Conservation (phyloP, 495 filamentous ascomycete genomes). For the Trichoderma gamsii region DNA sequence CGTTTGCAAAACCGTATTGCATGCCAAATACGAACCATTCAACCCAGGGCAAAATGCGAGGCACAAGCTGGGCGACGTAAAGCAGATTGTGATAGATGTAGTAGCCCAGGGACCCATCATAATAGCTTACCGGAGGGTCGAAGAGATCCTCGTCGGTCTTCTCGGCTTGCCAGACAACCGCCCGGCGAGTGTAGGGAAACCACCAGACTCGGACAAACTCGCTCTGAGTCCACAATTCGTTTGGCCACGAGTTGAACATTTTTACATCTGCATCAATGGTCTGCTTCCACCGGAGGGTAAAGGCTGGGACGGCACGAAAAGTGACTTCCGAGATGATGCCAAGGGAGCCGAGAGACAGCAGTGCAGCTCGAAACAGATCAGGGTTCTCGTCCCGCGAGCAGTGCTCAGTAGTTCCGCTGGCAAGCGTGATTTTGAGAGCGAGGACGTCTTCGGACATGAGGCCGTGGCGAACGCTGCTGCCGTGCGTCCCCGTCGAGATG, state of each 20-base stretch:
- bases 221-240: constrained; percentile 68
- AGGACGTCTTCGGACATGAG: constrained; percentile 70
- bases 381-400: constrained; percentile 67
- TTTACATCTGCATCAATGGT: constrained; percentile 59
- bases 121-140: constrained; percentile 55
- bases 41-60: constrained; percentile 72
- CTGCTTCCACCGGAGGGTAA: constrained; percentile 82
- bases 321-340: constrained; percentile 88
- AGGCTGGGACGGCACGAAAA: constrained; percentile 67
- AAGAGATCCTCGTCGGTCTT: constrained; percentile 49
- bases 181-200: constrained; percentile 83
- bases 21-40: constrained; percentile 95
- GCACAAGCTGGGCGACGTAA: constrained; percentile 69
- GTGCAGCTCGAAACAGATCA: constrained; percentile 80
- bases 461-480: constrained; percentile 77
- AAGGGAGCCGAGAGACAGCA: constrained; percentile 81
- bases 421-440: constrained; percentile 69
- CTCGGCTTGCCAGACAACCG: constrained; percentile 79
- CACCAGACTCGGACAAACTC: constrained; percentile 96
- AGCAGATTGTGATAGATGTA: constrained; percentile 86
- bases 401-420: constrained; percentile 67
- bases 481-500: constrained; percentile 89
- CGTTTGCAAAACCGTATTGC: constrained; percentile 83
- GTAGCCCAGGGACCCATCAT: constrained; percentile 73
- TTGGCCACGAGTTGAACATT: constrained; percentile 68